These are phyloP conservation scores for Pichia paraexigua DNA, from an alignment of 805 yeast species.

Conservation along the genomic window DNA sequence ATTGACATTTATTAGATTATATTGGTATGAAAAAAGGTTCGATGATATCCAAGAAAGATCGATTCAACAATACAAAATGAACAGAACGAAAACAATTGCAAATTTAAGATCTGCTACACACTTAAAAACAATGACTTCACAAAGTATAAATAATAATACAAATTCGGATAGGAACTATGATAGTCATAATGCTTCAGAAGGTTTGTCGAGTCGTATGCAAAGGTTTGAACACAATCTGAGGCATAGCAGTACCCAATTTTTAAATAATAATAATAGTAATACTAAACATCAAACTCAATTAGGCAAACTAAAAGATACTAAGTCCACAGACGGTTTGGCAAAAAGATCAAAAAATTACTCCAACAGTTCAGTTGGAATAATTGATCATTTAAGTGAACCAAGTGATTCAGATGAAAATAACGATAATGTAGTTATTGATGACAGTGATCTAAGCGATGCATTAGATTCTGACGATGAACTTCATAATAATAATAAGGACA, in stretches of 20 bases:
- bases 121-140: conserved; percentile 13
- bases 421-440: neutral
- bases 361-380: conserved; percentile 3
- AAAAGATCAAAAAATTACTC: neutral
- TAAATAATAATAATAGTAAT: neutral
- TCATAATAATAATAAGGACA: too few species aligned
- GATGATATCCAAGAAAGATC: conserved; percentile 74
- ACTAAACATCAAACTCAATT: neutral
- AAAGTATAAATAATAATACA: conserved; percentile 6
- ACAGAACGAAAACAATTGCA: conserved; percentile 69
- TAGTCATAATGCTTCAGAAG: conserved; percentile 28
- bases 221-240: conserved; percentile 3
- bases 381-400: conserved; percentile 35
- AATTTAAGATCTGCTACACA: conserved; percentile 32
- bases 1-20: conserved; percentile 67
- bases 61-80: conserved; percentile 70
- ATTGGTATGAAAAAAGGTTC: conserved; percentile 84
- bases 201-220: conserved; percentile 9
- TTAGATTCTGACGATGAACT: neutral
- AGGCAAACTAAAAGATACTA: neutral
- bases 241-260: neutral
- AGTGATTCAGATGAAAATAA: conserved; percentile 24
- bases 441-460: neutral
- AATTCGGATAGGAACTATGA: conserved; percentile 7
- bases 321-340: neutral